phyloP scores from a whole-genome alignment of 2,329 filamentous ascomycete genomes.

The Trichoderma gracile region DNA sequence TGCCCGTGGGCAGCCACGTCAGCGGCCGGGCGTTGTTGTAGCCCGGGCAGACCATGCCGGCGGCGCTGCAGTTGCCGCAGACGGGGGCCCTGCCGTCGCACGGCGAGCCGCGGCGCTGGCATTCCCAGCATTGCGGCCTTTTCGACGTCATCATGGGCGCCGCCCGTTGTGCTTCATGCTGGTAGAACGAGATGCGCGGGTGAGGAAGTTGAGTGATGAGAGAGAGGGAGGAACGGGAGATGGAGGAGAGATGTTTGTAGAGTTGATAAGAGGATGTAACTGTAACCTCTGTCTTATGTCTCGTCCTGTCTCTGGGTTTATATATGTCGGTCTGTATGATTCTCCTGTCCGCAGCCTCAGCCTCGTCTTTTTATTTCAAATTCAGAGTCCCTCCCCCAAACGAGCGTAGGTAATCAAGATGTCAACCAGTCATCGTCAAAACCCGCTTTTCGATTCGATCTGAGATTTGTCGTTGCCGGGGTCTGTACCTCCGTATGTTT shows the following conservation, averaged over 20 bases:
- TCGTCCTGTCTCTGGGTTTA: neutral
- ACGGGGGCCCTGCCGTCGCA: conserved; percentile 42
- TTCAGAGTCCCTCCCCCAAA: too few species aligned
- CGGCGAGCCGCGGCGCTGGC: conserved; percentile 43
- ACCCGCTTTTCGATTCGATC: neutral
- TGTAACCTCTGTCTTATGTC: neutral
- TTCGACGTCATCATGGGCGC: conserved; percentile 22
- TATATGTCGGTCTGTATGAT: too few species aligned
- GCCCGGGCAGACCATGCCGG: conserved; percentile 42
- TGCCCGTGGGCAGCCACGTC: conserved; percentile 45
- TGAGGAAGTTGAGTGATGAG: too few species aligned
- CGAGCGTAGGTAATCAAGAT: too few species aligned
- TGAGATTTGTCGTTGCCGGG: conserved; percentile 8
- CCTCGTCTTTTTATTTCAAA: too few species aligned
- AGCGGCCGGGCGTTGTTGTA: conserved; percentile 43
- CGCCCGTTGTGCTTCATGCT: conserved; percentile 10
- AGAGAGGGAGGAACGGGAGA: neutral
- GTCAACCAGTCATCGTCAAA: too few species aligned
- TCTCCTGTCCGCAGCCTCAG: too few species aligned
- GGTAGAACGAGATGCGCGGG: neutral
- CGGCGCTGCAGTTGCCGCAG: conserved; percentile 41
- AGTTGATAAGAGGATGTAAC: too few species aligned
- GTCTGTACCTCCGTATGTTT: too few species aligned
- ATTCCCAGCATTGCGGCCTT: conserved; percentile 44
- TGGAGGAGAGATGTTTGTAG: too few species aligned